Evolutionary conservation across 495 filamentous ascomycete species (phyloP).

Genomic region (Hyaloscypha hepaticicola): DNA sequence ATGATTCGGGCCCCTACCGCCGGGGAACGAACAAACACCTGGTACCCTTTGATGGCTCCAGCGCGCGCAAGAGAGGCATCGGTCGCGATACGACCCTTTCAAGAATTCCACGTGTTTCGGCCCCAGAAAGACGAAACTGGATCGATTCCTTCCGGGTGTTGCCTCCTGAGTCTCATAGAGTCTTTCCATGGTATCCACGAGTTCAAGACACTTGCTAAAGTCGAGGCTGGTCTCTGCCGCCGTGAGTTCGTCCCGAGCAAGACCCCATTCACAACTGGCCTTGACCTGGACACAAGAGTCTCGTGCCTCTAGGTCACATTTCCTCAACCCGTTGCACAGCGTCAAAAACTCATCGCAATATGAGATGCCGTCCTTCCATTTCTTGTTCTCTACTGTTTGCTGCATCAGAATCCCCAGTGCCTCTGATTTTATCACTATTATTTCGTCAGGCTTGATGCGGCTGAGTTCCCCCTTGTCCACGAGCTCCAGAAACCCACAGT

Average conservation of each 20-base stretch:
- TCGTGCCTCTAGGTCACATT: constrained; percentile 7
- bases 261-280: not conserved
- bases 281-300: constrained; percentile 6
- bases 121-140: constrained; percentile 1
- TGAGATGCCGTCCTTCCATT: not conserved
- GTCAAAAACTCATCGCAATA: constrained; percentile 5
- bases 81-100: constrained; percentile 7
- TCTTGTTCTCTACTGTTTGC: not conserved
- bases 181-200: constrained; percentile 1
- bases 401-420: too few relatives aligned
- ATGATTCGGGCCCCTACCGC: too few relatives aligned
- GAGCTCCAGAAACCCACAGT: too few relatives aligned
- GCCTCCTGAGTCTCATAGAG: constrained; percentile 4
- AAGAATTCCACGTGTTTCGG: constrained; percentile 4
- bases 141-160: constrained; percentile 2
- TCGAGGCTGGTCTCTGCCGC: constrained; percentile 3
- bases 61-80: constrained; percentile 3
- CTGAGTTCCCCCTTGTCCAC: too few relatives aligned
- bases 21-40: too few relatives aligned
- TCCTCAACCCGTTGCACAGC: constrained; percentile 3
- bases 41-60: not conserved
- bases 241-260: constrained; percentile 2
- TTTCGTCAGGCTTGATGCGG: too few relatives aligned
- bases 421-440: too few relatives aligned
- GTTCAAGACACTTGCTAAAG: not conserved